Percentiles rank a stretch among this genome's conserved stretches.
These are phyloP conservation scores for Phytophthora sp. DNA, from an alignment of 352 stramenopile species.

Conservation along the genomic window DNA sequence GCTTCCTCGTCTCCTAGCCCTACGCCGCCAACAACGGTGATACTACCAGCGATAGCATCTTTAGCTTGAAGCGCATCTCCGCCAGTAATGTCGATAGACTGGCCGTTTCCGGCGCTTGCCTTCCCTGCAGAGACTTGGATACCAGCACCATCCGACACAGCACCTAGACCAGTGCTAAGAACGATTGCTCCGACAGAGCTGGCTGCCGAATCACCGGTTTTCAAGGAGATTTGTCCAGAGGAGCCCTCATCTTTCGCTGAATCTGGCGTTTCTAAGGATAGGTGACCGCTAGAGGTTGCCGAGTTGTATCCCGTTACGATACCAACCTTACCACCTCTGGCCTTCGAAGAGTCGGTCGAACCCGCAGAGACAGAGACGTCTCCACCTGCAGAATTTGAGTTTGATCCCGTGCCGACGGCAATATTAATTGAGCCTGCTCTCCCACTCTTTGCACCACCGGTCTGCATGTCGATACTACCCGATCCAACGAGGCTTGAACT, in stretches of 20 bases:
- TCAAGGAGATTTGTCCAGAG: constrained; percentile 46
- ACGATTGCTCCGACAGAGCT: constrained; percentile 50
- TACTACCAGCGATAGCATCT: constrained; percentile 41
- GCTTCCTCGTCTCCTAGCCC: constrained; percentile 47
- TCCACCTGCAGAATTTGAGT: constrained; percentile 42
- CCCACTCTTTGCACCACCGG: constrained; percentile 45
- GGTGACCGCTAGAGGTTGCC: constrained; percentile 44
- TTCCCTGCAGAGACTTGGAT: constrained; percentile 51
- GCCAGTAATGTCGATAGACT: constrained; percentile 43
- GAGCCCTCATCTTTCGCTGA: constrained; percentile 43
- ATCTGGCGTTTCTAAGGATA: constrained; percentile 49
- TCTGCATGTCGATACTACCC: constrained; percentile 50
- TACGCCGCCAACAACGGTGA: constrained; percentile 44
- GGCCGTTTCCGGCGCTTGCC: constrained; percentile 41
- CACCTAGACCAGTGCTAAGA: constrained; percentile 54
- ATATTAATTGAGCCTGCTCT: constrained; percentile 52
- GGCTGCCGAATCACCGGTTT: constrained; percentile 44
- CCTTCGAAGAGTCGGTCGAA: constrained; percentile 38
- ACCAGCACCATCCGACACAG: constrained; percentile 36
- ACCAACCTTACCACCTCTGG: constrained; percentile 44
- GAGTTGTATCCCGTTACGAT: constrained; percentile 54
- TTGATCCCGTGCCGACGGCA: constrained; percentile 46
- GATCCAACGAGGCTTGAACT: constrained; percentile 42
- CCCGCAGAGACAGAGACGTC: constrained; percentile 54
- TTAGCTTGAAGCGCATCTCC: constrained; percentile 51